A percentile compares a stretch with the other conserved stretches of the same genome.
These are phyloP conservation scores for Ceratocystis smalleyi DNA, from an alignment of 2,329 filamentous ascomycete genomes.

Conservation along the genomic window DNA sequence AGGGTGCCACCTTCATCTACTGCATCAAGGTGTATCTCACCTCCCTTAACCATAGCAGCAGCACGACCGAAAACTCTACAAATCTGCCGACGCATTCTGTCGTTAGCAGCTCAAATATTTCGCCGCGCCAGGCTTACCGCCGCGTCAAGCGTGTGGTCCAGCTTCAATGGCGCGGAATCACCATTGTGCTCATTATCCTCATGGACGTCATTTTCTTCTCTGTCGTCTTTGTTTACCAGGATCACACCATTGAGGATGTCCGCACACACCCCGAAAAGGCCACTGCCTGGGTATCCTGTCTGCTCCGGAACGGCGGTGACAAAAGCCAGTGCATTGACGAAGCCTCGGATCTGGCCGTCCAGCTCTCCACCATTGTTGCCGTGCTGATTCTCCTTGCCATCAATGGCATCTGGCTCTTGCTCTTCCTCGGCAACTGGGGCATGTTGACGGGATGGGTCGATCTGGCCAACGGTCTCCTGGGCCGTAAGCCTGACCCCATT, in stretches of 20 bases:
- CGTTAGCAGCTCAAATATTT: slow-evolving; percentile 59
- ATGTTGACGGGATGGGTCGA: slow-evolving; percentile 77
- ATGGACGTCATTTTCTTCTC: slow-evolving; percentile 89
- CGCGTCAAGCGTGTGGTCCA: slow-evolving; percentile 73
- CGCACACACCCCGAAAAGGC: slow-evolving; percentile 40
- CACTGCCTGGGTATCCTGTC: slow-evolving; percentile 54
- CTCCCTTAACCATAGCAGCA: slow-evolving; percentile 58
- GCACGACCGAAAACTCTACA: slow-evolving; percentile 54
- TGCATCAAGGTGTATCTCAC: slow-evolving; percentile 90
- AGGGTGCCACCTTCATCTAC: slow-evolving; percentile 75
- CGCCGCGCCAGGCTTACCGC: slow-evolving; percentile 74
- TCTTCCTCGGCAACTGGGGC: slow-evolving; percentile 68
- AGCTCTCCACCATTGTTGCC: slow-evolving; percentile 60
- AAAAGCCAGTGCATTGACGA: slow-evolving; percentile 50
- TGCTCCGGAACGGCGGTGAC: slow-evolving; percentile 42
- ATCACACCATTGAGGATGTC: slow-evolving; percentile 50
- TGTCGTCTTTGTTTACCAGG: slow-evolving; percentile 75
- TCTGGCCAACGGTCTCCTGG: slow-evolving; percentile 36
- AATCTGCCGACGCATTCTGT: slow-evolving; percentile 51
- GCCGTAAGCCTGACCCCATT: slow-evolving; percentile 35
- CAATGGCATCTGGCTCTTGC: slow-evolving; percentile 70
- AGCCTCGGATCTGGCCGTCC: slow-evolving; percentile 49
- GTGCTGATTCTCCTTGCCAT: slow-evolving; percentile 72
- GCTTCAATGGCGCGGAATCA: slow-evolving; percentile 87
- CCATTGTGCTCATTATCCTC: slow-evolving; percentile 78